Conservation (phyloP, 495 filamentous ascomycete genomes). For the Amorphotheca resinae region DNA sequence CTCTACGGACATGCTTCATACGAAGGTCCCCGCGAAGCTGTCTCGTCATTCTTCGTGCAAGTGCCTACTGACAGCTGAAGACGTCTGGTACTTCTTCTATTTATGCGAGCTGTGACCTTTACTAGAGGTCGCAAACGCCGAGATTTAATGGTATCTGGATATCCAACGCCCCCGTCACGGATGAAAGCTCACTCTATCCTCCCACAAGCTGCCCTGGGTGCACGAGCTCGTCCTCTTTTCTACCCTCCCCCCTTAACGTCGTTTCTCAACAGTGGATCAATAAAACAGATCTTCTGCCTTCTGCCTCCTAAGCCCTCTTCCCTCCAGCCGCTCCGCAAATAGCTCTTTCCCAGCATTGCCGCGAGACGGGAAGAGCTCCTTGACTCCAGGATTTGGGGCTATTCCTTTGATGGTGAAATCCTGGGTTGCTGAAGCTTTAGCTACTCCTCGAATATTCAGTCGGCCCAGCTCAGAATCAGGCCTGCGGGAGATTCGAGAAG, state of each 20-base stretch:
- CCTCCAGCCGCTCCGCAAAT: conserved; percentile 41
- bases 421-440: conserved; percentile 29
- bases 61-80: too few relatives aligned
- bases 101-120: too few relatives aligned
- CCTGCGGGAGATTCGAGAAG: conserved; percentile 28
- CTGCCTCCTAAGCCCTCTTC: conserved; percentile 32
- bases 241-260: not conserved
- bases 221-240: not conserved
- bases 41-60: too few relatives aligned
- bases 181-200: not conserved
- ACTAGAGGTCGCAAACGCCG: too few relatives aligned
- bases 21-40: too few relatives aligned
- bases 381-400: conserved; percentile 34
- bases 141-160: too few relatives aligned
- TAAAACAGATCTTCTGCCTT: conserved; percentile 43
- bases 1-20: too few relatives aligned
- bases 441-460: conserved; percentile 53
- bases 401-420: conserved; percentile 56
- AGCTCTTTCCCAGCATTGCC: conserved; percentile 60
- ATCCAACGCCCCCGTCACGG: too few relatives aligned
- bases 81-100: too few relatives aligned
- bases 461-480: conserved; percentile 20
- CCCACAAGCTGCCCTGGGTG: not conserved
- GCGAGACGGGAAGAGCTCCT: conserved; percentile 60
- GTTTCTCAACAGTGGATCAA: conserved; percentile 16